phyloP scores from a whole-genome alignment of 2,329 filamentous ascomycete species.

The Dothistroma pini region DNA sequence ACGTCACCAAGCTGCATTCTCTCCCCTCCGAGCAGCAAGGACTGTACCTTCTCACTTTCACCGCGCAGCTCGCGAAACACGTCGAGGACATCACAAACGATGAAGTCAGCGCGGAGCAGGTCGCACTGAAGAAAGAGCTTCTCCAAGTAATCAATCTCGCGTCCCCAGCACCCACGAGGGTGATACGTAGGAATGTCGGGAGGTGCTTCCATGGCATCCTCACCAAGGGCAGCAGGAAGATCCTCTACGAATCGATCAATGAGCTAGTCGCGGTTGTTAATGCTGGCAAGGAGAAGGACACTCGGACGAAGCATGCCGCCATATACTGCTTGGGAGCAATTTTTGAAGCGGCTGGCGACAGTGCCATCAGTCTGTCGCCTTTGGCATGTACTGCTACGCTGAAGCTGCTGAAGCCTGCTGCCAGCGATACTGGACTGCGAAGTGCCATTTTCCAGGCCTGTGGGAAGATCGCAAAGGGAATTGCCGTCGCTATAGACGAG shows the following conservation, averaged over 20 bases:
- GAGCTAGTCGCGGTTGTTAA: constrained; percentile 73
- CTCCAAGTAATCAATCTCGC: constrained; percentile 85
- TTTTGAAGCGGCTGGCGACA: constrained; percentile 89
- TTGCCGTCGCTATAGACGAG: constrained; percentile 77
- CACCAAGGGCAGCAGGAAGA: constrained; percentile 78
- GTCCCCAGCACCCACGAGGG: constrained; percentile 76
- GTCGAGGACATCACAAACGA: constrained; percentile 70
- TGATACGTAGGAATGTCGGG: constrained; percentile 85
- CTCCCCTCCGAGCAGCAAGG: constrained; percentile 94
- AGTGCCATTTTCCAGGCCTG: constrained; percentile 73
- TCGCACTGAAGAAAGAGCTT: constrained; percentile 88
- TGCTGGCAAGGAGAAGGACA: constrained; percentile 74
- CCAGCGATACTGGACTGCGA: constrained; percentile 75
- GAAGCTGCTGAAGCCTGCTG: constrained; percentile 75
- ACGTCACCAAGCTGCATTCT: constrained; percentile 81
- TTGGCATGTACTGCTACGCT: constrained; percentile 68
- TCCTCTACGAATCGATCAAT: constrained; percentile 91
- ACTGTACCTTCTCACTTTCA: constrained; percentile 85
- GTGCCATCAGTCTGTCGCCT: constrained; percentile 77
- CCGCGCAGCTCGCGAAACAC: constrained; percentile 76
- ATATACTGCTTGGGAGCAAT: constrained; percentile 83
- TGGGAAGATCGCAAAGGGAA: constrained; percentile 70
- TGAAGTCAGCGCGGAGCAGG: constrained; percentile 81
- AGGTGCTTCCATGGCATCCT: constrained; percentile 81
- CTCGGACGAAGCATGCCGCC: constrained; percentile 80